Evolutionary conservation across 176 grass and related monocot species (phyloP), one percentile per base, ranked within the genome.

Genomic region (Chloris gayana): DNA sequence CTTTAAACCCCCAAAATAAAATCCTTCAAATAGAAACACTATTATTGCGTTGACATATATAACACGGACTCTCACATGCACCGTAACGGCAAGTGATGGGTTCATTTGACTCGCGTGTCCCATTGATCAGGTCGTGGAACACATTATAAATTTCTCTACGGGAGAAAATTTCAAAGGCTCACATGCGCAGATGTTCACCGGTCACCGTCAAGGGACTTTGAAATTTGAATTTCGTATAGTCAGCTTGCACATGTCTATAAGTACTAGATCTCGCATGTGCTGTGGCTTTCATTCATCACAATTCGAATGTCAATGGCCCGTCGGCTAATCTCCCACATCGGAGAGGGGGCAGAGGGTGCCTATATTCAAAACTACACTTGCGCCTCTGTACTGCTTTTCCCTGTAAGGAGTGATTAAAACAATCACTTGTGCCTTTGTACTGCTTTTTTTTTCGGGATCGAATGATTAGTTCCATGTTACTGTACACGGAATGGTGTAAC

Each of bases 11-110:
- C 39, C n/a, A n/a, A 76, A 0, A 14, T 5, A 5, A 78, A 78
- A 47, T 41, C 39, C 26, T 46, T 14, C 75, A 35, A 53, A 53
- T 53, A 27, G 7, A 37, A 53, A 6, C 50, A 21, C 17, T 53
- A 53, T 53, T 53, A 3, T 53, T 53, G 17, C 17, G 64, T 79
- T 79, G 77, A 68, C 77, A 32, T 15, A 27, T 31, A 34, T 54
- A 79, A 67, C 77, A 68, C 47, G 12, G 21, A 64, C 13, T 35
- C 42, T 66, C 75, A 66, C 76, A 77, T 76, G 76, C 77, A 39
- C 64, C 64, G n/a, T 63, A 19, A 0, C 64, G 14, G 14, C 63
- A 37, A 2, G 46, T 67, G 50, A 31, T 5, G 33, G 34, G 17
- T 39, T 21, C 26, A 34, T 64, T 74, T 83, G 70, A 74, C 70